Evolutionary conservation across 371 early-diverging fungal genomes (phyloP), one percentile per base, ranked within the genome.

Genomic region (Dichotomocladium elegans): DNA sequence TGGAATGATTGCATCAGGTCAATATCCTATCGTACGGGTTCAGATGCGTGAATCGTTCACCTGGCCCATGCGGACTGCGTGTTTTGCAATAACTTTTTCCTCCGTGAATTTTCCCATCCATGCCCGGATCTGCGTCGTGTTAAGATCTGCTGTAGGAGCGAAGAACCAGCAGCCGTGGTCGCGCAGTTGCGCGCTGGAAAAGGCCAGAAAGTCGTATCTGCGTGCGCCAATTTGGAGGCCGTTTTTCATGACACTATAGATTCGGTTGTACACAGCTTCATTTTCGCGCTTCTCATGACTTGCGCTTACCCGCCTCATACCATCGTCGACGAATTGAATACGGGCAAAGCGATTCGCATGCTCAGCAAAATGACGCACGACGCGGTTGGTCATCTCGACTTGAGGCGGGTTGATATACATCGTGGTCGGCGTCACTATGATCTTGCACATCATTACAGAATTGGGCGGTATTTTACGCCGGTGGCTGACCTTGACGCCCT

Each of bases 91-190:
- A 10, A 77, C 80, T 28, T 82, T 77, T 45, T 86, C 85, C 12
- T 72, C 68, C 0, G 77, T 72, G 54, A 93, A 90, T 6, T 83
- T 77, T 12, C 93, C 93, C 82, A 90, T 83, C 86, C 85, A 87
- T 0, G 27, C 27, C 5, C 85, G 82, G 40, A 92, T 88, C 17
- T 60, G 42, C 41, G 75, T 70, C 0, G 77, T 74, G 25, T 71
- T 79, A 14, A 82, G 47, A 2, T 70, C 63, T 0, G 25, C 17
- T 0, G 63, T 64, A 24, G 69, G 63, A 2, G 75, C 69, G 60
- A 89, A 83, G 59, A 90, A 89, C 91, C 90, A 92, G 14, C 85
- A 86, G 22, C 76, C 76, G 33, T 88, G 86, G 27, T 79, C 79
- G 12, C 83, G 79, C 27, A 92, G 56, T 53, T 89, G 90, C 9